A percentile compares a stretch with the other conserved stretches of the same genome.
These are phyloP conservation scores for Heteromeles arbutifolia DNA, from an alignment of 306 rosid species.

Conservation along the genomic window DNA sequence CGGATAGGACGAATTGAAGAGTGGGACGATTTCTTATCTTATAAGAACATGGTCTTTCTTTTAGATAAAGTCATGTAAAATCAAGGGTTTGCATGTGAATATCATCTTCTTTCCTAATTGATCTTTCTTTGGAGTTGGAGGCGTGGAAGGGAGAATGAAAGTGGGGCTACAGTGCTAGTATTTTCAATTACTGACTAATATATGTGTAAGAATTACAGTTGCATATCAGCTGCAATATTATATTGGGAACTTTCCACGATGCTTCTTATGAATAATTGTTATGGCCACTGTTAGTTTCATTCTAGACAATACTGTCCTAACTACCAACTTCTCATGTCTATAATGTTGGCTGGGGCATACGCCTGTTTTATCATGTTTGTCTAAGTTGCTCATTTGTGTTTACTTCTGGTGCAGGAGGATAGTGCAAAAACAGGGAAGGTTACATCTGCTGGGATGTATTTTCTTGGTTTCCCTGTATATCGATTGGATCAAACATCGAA, in stretches of 20 bases:
- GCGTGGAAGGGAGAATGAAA: background rate
- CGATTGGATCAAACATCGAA: constrained; percentile 75
- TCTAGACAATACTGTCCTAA: background rate
- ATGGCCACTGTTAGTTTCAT: background rate
- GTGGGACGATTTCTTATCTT: background rate
- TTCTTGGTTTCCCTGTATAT: constrained; percentile 97
- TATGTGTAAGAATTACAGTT: background rate
- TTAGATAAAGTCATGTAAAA: background rate
- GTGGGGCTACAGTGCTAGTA: background rate
- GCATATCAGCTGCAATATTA: background rate
- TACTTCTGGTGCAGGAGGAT: constrained; percentile 64
- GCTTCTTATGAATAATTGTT: background rate
- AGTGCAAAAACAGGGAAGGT: constrained; percentile 77
- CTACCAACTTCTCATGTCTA: background rate
- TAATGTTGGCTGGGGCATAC: background rate
- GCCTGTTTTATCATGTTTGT: constrained; percentile 18
- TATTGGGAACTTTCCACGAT: background rate
- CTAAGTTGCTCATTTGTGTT: constrained; percentile 3
- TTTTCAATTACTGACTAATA: background rate
- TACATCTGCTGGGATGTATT: constrained; percentile 95
- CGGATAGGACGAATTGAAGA: background rate
- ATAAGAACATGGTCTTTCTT: background rate
- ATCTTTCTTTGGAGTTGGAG: background rate
- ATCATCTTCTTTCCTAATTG: background rate
- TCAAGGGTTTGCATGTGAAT: background rate